phyloP scores from a whole-genome alignment of 305 asterid genomes.

The Fraxinus sp. region DNA sequence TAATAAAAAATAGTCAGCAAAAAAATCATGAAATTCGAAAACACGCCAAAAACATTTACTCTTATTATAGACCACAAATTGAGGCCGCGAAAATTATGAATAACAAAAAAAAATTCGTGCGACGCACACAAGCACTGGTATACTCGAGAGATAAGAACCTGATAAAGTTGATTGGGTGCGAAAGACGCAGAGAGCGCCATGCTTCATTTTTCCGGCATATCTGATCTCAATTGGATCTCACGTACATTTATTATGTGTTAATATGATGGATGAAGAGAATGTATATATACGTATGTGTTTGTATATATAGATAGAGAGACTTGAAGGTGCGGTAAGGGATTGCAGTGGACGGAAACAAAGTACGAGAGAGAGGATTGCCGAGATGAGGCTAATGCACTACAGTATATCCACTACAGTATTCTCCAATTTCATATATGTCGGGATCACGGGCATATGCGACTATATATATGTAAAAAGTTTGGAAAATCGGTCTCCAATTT shows the following conservation, averaged over 20 bases:
- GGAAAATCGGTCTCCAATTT: neutral
- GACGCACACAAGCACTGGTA: neutral
- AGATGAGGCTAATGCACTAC: neutral
- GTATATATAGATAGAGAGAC: neutral
- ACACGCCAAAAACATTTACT: neutral
- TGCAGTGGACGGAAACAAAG: constrained; percentile 25
- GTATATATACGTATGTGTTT: neutral
- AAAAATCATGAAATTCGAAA: neutral
- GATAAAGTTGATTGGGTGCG: constrained; percentile 32
- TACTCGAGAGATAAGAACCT: constrained; percentile 27
- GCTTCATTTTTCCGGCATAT: constrained; percentile 29
- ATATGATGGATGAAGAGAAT: neutral
- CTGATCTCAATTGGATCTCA: constrained; percentile 14
- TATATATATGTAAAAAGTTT: neutral
- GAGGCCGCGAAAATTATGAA: neutral
- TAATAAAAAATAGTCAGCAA: neutral
- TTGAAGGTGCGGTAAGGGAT: constrained; percentile 33
- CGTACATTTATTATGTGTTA: neutral
- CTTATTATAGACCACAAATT: neutral
- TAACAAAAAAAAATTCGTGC: neutral
- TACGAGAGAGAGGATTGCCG: neutral
- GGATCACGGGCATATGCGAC: neutral
- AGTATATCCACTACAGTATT: neutral
- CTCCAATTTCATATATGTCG: neutral
- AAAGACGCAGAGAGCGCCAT: constrained; percentile 46